Evolutionary conservation across 2,329 filamentous ascomycete species (phyloP), one percentile per base, ranked within the genome.

Genomic region (Penicillium capsulatum): DNA sequence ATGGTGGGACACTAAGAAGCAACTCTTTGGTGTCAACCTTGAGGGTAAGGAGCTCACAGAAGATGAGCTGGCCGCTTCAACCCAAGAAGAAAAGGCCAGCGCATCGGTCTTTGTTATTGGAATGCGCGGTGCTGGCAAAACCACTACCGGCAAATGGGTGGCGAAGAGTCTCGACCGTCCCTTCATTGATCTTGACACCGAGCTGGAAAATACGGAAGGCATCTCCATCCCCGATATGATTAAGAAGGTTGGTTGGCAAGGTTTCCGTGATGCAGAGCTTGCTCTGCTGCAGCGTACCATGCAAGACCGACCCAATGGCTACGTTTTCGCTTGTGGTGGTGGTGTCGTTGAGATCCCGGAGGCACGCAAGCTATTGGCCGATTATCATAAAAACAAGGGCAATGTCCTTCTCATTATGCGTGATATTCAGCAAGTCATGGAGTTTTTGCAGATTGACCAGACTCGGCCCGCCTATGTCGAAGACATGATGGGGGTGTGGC

Each of bases 91-190:
- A 42, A 71, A 67, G 45, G 63, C 54, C 34, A 63, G 52, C 51
- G 79, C 53, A 76, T 95, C 90, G 0, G 83, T 97, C 36, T 89
- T 96, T 67, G 83, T 98, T 45, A 91, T 98, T 51, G 92, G 92
- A 7, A 98, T 98, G 92, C 81, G 92, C 50, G 92, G 92, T 40
- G 92, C 90, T 28, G 92, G 92, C 17, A 98, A 98, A 71, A 96
- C 92, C 0, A 98, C 92, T 0, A 84, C 86, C 24, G 92, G 92
- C 37, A 77, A 79, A 10, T 95, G 90, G 87, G 83, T 92, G 57
- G 82, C 85, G 1, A 78, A 78, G 45, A 77, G 84, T 17, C 72
- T 97, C 1, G 79, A 81, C 34, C 81, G 88, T 59, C 81, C 84
- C 5, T 83, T 95, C 45, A 70, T 94, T 38, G 92, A 98, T 60